A percentile compares a stretch with the other conserved stretches of the same genome.
These are phyloP conservation scores for Phytophthora brassicae DNA, from an alignment of 352 stramenopile genomes.

Conservation along the genomic window DNA sequence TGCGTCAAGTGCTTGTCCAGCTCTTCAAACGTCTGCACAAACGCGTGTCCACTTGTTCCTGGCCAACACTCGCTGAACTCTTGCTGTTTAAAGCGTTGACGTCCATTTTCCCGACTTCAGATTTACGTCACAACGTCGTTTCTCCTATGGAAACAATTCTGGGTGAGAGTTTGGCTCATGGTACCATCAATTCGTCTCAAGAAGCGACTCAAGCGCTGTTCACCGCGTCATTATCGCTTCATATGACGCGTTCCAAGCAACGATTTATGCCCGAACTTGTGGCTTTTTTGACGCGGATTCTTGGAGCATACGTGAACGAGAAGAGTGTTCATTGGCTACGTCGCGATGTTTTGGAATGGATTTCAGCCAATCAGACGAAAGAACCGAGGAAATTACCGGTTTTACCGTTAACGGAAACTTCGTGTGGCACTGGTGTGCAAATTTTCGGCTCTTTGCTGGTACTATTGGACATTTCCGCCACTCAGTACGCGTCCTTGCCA, in stretches of 20 bases:
- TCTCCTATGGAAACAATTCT: constrained; percentile 92
- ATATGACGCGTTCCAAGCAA: constrained; percentile 87
- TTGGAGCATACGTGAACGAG: constrained; percentile 52
- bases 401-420: constrained; percentile 42
- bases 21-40: constrained; percentile 87
- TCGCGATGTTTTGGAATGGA: constrained; percentile 49
- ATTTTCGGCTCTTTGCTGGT: constrained; percentile 52
- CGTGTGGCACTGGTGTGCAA: constrained; percentile 43
- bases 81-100: constrained; percentile 89
- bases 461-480: constrained; percentile 44
- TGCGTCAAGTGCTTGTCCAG: constrained; percentile 89
- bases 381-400: constrained; percentile 45
- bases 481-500: constrained; percentile 63
- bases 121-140: constrained; percentile 94
- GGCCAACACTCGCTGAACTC: constrained; percentile 87
- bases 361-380: constrained; percentile 14
- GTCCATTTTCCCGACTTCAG: constrained; percentile 93
- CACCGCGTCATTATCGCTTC: constrained; percentile 58
- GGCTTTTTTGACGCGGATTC: constrained; percentile 48
- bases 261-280: constrained; percentile 89
- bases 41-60: constrained; percentile 57
- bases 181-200: constrained; percentile 58
- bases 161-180: constrained; percentile 86
- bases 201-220: constrained; percentile 89
- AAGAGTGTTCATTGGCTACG: constrained; percentile 47